Evolutionary conservation across 192 early-diverging fungal genomes (phyloP).

Genomic region (Coemansia sp.): DNA sequence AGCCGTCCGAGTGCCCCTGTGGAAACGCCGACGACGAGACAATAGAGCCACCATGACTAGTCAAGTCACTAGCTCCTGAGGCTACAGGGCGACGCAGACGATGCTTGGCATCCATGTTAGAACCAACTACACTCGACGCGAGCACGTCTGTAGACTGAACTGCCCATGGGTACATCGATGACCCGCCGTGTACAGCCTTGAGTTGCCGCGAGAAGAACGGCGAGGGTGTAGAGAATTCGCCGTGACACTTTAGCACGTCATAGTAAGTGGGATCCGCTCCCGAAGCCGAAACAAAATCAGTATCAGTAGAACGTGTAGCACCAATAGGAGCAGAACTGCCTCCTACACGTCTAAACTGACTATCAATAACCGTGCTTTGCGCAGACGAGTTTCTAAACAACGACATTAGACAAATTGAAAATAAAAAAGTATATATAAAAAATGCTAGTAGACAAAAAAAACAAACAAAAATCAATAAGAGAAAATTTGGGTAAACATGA

Average conservation of each 20-base stretch:
- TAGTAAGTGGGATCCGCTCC: constrained; percentile 42
- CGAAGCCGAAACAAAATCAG: not conserved
- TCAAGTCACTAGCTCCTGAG: not conserved
- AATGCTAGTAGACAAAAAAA: not conserved
- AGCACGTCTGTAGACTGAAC: not conserved
- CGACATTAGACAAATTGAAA: constrained; percentile 16
- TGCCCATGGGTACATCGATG: constrained; percentile 35
- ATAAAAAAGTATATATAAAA: not conserved
- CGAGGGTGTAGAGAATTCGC: constrained; percentile 38
- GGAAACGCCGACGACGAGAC: constrained; percentile 33
- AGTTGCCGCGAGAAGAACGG: constrained; percentile 31
- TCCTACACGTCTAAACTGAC: constrained; percentile 4
- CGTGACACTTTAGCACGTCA: constrained; percentile 48
- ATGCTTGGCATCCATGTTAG: constrained; percentile 19
- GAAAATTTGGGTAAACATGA: constrained; percentile 10
- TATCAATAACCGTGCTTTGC: constrained; percentile 14
- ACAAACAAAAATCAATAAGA: not conserved
- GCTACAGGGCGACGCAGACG: constrained; percentile 24
- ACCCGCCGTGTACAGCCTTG: constrained; percentile 28
- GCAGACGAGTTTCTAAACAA: constrained; percentile 28
- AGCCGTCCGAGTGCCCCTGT: constrained; percentile 8
- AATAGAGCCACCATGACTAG: not conserved
- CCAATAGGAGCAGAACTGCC: not conserved
- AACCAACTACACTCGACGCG: not conserved
- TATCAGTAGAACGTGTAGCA: not conserved